Percentiles rank a stretch among this genome's conserved stretches.
These are phyloP conservation scores for Diaporthe citri DNA, from an alignment of 2,329 filamentous ascomycete genomes.

Conservation along the genomic window DNA sequence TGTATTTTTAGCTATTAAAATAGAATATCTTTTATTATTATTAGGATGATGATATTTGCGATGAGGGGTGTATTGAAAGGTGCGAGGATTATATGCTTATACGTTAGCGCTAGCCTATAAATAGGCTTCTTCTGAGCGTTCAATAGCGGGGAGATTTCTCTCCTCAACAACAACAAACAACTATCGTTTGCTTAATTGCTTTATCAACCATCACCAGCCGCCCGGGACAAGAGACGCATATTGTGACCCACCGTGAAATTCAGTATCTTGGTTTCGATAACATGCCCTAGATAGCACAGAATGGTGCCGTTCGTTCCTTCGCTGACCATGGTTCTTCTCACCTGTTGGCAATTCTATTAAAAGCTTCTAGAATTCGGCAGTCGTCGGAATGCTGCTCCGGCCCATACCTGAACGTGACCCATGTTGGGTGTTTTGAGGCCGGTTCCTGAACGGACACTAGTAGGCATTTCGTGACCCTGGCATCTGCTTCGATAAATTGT, in stretches of 20 bases:
- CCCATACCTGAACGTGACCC: conserved; percentile 4
- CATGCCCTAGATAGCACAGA: neutral
- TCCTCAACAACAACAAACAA: too few species aligned
- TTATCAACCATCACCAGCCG: conserved; percentile 10
- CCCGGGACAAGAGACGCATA: conserved; percentile 18
- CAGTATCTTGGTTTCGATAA: neutral
- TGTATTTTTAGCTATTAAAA: too few species aligned
- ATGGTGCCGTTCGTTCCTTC: neutral
- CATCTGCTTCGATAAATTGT: neutral
- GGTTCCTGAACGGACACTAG: neutral
- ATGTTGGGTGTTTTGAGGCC: too few species aligned
- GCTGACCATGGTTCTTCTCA: neutral
- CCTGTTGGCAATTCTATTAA: neutral
- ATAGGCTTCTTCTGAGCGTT: too few species aligned
- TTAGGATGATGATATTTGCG: too few species aligned
- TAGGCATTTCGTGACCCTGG: neutral
- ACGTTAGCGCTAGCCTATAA: too few species aligned
- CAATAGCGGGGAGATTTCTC: too few species aligned
- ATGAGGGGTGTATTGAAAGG: too few species aligned
- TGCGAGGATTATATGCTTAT: too few species aligned
- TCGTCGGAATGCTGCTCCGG: neutral
- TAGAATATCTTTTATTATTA: too few species aligned
- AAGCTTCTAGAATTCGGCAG: conserved; percentile 15
- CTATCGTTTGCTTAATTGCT: too few species aligned
- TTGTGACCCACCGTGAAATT: neutral